A percentile compares a stretch with the other conserved stretches of the same genome.
Conservation (phyloP, 345 rosid species). For the Rhodamnia argentea region DNA sequence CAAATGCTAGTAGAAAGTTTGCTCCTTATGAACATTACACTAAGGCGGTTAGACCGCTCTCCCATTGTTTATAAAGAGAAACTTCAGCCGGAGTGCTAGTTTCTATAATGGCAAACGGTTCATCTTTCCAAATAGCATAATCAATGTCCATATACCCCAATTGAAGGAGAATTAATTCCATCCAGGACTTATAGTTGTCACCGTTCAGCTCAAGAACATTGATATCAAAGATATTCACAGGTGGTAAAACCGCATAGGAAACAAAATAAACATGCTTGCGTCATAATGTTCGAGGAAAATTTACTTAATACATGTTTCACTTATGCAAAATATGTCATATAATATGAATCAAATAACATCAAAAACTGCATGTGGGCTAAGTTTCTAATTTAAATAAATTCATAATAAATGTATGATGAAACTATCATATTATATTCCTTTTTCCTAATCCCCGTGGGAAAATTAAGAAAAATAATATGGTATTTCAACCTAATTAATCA, state of each 20-base stretch:
- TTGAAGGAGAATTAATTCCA: background rate
- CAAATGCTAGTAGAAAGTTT: background rate
- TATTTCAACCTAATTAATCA: too few species aligned
- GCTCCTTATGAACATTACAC: background rate
- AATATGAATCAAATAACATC: background rate
- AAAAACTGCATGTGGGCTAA: background rate
- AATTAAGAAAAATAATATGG: too few species aligned
- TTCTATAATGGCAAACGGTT: background rate
- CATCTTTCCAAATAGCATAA: background rate
- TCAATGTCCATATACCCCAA: background rate
- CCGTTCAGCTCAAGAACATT: background rate
- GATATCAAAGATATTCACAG: background rate
- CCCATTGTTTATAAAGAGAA: background rate
- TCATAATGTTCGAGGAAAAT: background rate
- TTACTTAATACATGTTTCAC: background rate
- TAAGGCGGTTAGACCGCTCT: background rate
- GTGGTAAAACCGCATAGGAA: background rate
- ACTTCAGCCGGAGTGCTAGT: background rate
- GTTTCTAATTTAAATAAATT: background rate
- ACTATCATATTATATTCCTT: background rate
- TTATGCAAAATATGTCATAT: background rate
- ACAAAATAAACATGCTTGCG: background rate
- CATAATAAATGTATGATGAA: background rate
- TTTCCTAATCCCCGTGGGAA: too few species aligned
- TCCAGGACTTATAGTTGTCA: background rate